Evolutionary conservation across 2,329 filamentous ascomycete genomes (phyloP), one percentile per base, ranked within the genome.

Genomic region (Didymella pinodella): DNA sequence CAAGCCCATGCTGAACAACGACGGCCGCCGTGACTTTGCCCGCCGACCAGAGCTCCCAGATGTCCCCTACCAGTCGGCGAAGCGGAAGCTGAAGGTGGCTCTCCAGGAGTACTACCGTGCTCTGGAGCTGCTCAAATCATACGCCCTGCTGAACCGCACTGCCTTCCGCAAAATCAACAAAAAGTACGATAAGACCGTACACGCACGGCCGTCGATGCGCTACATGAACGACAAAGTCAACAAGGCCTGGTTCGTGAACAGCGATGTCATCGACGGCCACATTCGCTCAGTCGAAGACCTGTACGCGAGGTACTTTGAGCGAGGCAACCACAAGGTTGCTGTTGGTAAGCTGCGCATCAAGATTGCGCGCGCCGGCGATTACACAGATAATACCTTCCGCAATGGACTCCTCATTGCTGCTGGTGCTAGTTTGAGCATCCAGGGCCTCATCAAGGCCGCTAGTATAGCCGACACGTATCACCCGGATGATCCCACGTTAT

Each of bases 81-180:
- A 97, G 79, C 85, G 90, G 60, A 97, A 97, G 79, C 83, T 99
- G 55, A 98, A 98, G 77, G 81, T 92, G 47, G 95, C 95, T 0
- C 78, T 98, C 48, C 91, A 96, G 70, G 95, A 98, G 75, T 97
- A 93, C 75, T 98, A 99, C 75, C 89, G 94, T 20, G 90, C 91
- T 0, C 83, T 99, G 14, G 95, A 99, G 74, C 81, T 98, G 45
- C 84, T 99, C 59, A 98, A 97, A 79, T 91, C 92, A 0, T 99
- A 96, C 70, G 90, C 93, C 1, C 80, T 96, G 22, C 83, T 97
- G 14, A 99, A 99, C 75, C 86, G 92, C 48, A 97, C 92, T 0
- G 95, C 93, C 0, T 98, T 98, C 72, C 89, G 93, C 31, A 99
- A 99, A 77, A 92, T 99, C 73, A 97, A 96, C 79, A 99, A 99